Conservation (phyloP, 2,329 filamentous ascomycete species). For the Zalaria sp. region DNA sequence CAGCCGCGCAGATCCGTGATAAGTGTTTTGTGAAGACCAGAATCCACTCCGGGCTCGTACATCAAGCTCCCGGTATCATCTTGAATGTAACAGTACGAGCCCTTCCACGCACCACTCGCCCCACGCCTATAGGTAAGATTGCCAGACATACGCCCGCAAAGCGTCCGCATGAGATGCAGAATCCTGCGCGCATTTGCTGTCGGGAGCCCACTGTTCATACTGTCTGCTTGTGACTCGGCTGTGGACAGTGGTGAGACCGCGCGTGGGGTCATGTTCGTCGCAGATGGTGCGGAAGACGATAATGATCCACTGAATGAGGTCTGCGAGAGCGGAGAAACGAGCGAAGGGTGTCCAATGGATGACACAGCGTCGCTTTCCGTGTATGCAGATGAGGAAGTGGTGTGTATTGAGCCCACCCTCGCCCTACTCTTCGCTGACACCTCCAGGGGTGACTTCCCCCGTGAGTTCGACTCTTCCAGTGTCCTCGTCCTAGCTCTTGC, state of each 20-base stretch:
- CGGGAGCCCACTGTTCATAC: conserved; percentile 14
- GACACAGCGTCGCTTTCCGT: conserved; percentile 22
- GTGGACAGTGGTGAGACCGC: conserved; percentile 14
- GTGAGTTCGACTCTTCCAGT: conserved; percentile 28
- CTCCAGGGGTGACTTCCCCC: conserved; percentile 26
- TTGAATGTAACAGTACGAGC: conserved; percentile 65
- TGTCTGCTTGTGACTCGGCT: conserved; percentile 12
- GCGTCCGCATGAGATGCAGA: conserved; percentile 59
- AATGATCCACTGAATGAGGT: conserved; percentile 1
- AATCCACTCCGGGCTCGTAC: conserved; percentile 56
- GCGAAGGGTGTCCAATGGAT: conserved; percentile 25
- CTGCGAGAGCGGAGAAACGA: conserved; percentile 5
- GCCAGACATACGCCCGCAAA: conserved; percentile 69
- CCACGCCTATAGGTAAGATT: conserved; percentile 58
- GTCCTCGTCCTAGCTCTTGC: conserved; percentile 38
- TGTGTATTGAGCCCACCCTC: conserved; percentile 38
- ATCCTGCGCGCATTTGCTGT: conserved; percentile 55
- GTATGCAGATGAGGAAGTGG: neutral
- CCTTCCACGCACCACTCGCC: conserved; percentile 47
- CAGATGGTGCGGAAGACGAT: conserved; percentile 8
- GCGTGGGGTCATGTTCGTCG: conserved; percentile 1
- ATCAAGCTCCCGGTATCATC: conserved; percentile 61
- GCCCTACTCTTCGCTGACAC: conserved; percentile 39
- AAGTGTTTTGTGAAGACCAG: conserved; percentile 50
- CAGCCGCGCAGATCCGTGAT: conserved; percentile 65